Base-by-base conservation (phyloP, 1,284 basidiomycete genomes). In the Boletus semigastroideus region DNA sequence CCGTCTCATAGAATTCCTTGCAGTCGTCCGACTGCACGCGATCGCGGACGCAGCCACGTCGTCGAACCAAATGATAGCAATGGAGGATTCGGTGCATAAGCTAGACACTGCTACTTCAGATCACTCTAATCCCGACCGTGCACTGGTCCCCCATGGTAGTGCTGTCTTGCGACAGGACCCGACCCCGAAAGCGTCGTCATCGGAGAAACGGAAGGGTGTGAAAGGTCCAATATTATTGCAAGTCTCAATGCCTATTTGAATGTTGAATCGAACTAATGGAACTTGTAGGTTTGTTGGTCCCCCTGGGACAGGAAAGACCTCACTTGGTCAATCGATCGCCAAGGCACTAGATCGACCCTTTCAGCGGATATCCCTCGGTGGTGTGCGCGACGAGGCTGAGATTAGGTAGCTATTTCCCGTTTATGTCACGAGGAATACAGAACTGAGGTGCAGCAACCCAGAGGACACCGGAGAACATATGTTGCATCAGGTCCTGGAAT, bases 351-450 rank as follows among this genome's bases (percentile, higher is more conserved):
- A 81, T 50, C 75, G 92, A 53, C 90, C 94, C 1, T 96, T 95
- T 80, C 92, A 94, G 70, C 83, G 94, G 34, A 93, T 96, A 64
- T 90, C 91, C n/a, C 80, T 96, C 2, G 93, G 94, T 37, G 93
- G 93, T 48, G 86, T 96, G 12, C 82, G 90, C 9, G 93, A 96
- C 60, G 93, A 95, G 58, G 92, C 91, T 5, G 93, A 95, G 71
- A 94, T 95, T 61, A 82, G 81, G 59, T 70, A 48, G 3, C 17
- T 42, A 19, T 48, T 27, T 22, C 31, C 4, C 25, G 38, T 41
- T 34, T 3, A n/a, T 25, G 37, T 54, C 22, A 16, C 27, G 31
- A 51, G 27, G 46, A 30, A 40, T 19, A 22, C 8, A 12, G 13
- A 43, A 34, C 49, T 57, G 11, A 59, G 34, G 39, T 13, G 10